Conservation (phyloP, 2,329 filamentous ascomycete species). For the Drechslera avenae region DNA sequence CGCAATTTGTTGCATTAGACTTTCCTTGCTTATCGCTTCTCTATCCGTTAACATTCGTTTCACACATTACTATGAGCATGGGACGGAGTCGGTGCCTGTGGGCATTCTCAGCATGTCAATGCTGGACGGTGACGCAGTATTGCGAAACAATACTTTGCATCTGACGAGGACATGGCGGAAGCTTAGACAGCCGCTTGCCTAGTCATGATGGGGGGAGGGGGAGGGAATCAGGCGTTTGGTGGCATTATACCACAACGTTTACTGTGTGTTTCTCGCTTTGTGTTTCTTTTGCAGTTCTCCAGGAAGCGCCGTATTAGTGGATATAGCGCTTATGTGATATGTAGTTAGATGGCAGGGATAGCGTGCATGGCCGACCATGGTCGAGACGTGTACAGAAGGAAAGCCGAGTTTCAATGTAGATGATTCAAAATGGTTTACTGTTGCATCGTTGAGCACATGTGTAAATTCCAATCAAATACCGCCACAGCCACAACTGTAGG, state of each 20-base stretch:
- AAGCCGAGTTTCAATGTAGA: constrained; percentile 8
- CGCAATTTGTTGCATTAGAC: constrained; percentile 54
- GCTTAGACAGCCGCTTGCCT: constrained; percentile 13
- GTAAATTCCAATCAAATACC: not conserved
- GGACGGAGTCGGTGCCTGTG: constrained; percentile 28
- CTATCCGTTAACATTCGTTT: constrained; percentile 13
- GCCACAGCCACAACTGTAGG: constrained; percentile 3
- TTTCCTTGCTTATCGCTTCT: constrained; percentile 13
- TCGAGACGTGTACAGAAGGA: constrained; percentile 1
- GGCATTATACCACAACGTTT: constrained; percentile 42
- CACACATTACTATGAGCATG: constrained; percentile 19
- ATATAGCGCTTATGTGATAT: not conserved
- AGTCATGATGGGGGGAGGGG: constrained; percentile 23
- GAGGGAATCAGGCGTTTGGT: constrained; percentile 27
- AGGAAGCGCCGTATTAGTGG: not conserved
- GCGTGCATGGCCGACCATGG: not conserved
- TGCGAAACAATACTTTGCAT: constrained; percentile 17
- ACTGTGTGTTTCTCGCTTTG: constrained; percentile 20
- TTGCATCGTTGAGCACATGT: not conserved
- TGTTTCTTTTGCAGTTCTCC: constrained; percentile 4
- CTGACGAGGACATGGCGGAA: constrained; percentile 8
- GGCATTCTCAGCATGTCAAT: constrained; percentile 20
- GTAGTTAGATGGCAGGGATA: constrained; percentile 10
- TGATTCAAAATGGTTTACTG: not conserved
- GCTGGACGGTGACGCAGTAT: constrained; percentile 7